Conservation (phyloP, 1,284 basidiomycete species). For the Rhizopogon hawkerae region DNA sequence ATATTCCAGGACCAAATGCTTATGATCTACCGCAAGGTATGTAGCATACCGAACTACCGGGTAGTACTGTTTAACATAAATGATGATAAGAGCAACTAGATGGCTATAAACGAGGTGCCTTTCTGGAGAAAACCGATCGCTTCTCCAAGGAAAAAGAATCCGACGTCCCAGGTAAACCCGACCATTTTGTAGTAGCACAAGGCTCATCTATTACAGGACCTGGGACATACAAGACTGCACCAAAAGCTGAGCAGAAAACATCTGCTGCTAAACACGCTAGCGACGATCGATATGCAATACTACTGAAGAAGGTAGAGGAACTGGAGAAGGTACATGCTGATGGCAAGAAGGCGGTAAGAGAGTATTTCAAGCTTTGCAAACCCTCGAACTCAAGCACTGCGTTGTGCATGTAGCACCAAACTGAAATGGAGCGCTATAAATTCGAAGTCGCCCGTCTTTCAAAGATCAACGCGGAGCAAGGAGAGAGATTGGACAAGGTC, state of each 20-base stretch:
- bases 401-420: slow-evolving; percentile 38
- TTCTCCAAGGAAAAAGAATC: slow-evolving; percentile 37
- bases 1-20: slow-evolving; percentile 33
- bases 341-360: slow-evolving; percentile 55
- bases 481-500: slow-evolving; percentile 48
- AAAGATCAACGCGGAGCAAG: slow-evolving; percentile 42
- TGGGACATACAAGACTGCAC: slow-evolving; percentile 21
- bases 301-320: slow-evolving; percentile 61
- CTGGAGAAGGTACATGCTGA: slow-evolving; percentile 57
- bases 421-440: slow-evolving; percentile 51
- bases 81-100: slow-evolving; percentile 27
- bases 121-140: slow-evolving; percentile 46
- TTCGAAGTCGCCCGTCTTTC: slow-evolving; percentile 44
- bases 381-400: not conserved
- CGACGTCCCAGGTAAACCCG: slow-evolving; percentile 33
- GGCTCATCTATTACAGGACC: slow-evolving; percentile 26
- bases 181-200: not conserved
- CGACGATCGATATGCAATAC: slow-evolving; percentile 40
- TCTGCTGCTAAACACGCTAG: slow-evolving; percentile 10
- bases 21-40: slow-evolving; percentile 27
- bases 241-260: slow-evolving; percentile 4
- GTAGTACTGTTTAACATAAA: not conserved
- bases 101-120: slow-evolving; percentile 46
- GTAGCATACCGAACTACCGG: not conserved
- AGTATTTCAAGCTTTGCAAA: not conserved